Evolutionary conservation across 2,329 filamentous ascomycete genomes (phyloP), one percentile per base, ranked within the genome.

Genomic region (Chrysoporthe deuterocubensis): DNA sequence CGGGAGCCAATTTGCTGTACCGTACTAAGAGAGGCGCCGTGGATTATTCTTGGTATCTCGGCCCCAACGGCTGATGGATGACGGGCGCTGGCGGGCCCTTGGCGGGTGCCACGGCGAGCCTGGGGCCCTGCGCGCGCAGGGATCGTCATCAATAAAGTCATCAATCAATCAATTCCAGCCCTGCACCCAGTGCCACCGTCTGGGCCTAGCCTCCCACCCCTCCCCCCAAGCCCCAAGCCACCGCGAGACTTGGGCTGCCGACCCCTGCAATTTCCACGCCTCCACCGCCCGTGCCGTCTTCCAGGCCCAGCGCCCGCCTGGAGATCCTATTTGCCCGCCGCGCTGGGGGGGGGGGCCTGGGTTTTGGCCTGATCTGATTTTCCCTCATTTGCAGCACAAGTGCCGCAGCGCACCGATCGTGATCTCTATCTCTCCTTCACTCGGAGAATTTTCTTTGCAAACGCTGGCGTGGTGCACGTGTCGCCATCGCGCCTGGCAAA

Each of bases 251-350:
- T 44, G 48, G 48, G 48, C 61, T 63, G 59, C 59, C 59, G 37
- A 66, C 52, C 64, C 67, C 63, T 69, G 67, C 46, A 69, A 69
- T 69, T 66, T 67, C 64, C 58, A 62, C 46, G 63, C 60, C 58
- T 66, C 37, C 65, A 58, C 64, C 58, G 40, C 37, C 40, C 62
- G 59, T 57, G 50, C 50, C 50, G 50, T 32, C 7, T 54, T 54
- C 21, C 50, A 54, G 50, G 32, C 50, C 26, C 26, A 26, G 26
- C 26, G 26, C 26, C 26, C 26, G 26, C 26, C 26, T 26, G 26
- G 26, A 26, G 26, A 26, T 26, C 26, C 26, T 26, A 26, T 26
- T 26, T 26, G 26, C 26, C 26, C 26, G 26, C 26, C 26, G 26
- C 26, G 26, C 26, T 26, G 43, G 14, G 43, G 43, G 11, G 43